phyloP scores from a whole-genome alignment of 2,329 filamentous ascomycete genomes.

The Ceratocystis eucalypticola region DNA sequence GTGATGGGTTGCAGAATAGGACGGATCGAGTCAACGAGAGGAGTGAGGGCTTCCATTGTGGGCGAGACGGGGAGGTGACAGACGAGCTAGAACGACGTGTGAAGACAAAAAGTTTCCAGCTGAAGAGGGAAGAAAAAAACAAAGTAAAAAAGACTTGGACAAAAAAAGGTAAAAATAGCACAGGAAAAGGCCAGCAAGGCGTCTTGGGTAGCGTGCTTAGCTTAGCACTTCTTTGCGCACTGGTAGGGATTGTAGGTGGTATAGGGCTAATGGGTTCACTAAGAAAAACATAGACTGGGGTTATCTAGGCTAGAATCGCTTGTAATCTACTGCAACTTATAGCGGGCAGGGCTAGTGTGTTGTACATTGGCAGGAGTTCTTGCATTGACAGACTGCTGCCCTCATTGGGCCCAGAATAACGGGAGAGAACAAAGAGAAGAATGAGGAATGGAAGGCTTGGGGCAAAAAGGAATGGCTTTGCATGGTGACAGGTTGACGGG shows the following conservation, averaged over 20 bases:
- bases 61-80: not conserved
- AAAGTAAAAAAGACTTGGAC: not conserved
- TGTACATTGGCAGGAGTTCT: not conserved
- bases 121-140: not conserved
- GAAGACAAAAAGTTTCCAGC: not conserved
- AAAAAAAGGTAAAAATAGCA: not conserved
- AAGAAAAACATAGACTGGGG: no score
- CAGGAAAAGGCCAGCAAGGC: slow-evolving; percentile 10
- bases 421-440: not conserved
- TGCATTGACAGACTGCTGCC: not conserved
- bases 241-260: not conserved
- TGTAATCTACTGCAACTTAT: not conserved
- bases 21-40: slow-evolving; percentile 47
- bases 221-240: not conserved
- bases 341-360: not conserved
- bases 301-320: not conserved
- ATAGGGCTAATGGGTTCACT: not conserved
- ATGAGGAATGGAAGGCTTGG: not conserved
- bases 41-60: slow-evolving; percentile 18
- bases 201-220: not conserved
- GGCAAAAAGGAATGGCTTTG: not conserved
- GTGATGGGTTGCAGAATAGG: slow-evolving; percentile 55
- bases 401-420: not conserved
- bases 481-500: slow-evolving; percentile 3
- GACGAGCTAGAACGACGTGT: not conserved